Base-by-base conservation (phyloP, 2,329 filamentous ascomycete genomes). In the Verticillium tricorpus region DNA sequence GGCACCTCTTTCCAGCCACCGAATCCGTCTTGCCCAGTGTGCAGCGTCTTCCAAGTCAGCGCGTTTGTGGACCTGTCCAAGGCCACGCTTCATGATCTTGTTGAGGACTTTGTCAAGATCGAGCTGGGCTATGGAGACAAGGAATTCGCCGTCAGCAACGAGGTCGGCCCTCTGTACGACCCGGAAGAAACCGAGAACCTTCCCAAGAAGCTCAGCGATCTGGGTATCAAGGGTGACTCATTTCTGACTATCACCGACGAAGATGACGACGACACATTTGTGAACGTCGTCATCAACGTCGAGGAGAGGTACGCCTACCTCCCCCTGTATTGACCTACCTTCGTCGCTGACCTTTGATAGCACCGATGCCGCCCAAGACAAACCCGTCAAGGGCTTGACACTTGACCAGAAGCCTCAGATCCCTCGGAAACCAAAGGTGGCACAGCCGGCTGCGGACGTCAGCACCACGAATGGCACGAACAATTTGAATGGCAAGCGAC, bases 241-340 rank as follows among this genome's bases (percentile, higher is more conserved):
- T 94, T 96, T 72, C 76, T 98, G 65, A 96, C 91, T 0, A 79
- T 98, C 59, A 88, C 90, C n/a, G 95, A 96, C 61, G 90, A 92
- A 56, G 90, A 93, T 60, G 89, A 92, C 52, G 82, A 89, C 1
- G 81, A 86, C 57, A 83, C 90, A 0, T 88, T 90, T 63, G 89
- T 97, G 61, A 94, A 97, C 66, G 82, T 98, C 2, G 83, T 94
- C 59, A 79, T 97, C 15, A 84, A 86, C 65, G 81, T 92, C 60
- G 82, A 87, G 67, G 82, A 87, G 72, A 78, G 82, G 85, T 89
- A 80, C 60, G 83, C 76, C 63, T 50, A 57, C 54, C 63, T 50
- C 58, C 54, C 32, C 8, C 3, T 17, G 15, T 5, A 5, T 3
- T 3, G 45, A 7, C 9, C 28, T 3, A 5, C 37, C 19, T 9